These are phyloP conservation scores for Plasmodium knowlesi DNA, from an alignment of 169 alveolate species.

Conservation along the genomic window DNA sequence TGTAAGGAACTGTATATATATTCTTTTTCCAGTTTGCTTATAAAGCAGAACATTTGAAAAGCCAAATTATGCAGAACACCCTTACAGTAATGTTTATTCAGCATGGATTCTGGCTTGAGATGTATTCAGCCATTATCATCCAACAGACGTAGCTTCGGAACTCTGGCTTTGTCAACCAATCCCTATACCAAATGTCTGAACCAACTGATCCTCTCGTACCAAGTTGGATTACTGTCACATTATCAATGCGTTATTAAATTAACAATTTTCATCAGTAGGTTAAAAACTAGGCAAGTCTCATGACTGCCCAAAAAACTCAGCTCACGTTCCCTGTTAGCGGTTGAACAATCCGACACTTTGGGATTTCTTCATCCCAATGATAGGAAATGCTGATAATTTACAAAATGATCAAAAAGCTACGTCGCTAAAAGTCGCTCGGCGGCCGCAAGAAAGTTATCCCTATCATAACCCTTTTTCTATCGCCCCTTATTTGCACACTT, in stretches of 20 bases:
- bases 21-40: conserved; percentile 21
- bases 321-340: conserved; percentile 86
- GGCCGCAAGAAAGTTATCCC: conserved; percentile 14
- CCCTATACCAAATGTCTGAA: conserved; percentile 86
- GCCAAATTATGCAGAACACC: neutral
- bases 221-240: conserved; percentile 83
- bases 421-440: conserved; percentile 33
- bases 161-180: conserved; percentile 89
- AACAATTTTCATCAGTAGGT: conserved; percentile 10
- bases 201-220: conserved; percentile 93
- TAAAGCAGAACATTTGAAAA: conserved; percentile 17
- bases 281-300: neutral
- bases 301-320: conserved; percentile 62
- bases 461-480: conserved; percentile 2
- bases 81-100: conserved; percentile 39
- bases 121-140: conserved; percentile 92
- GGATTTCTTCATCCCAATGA: conserved; percentile 18
- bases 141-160: conserved; percentile 91
- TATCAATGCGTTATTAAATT: neutral
- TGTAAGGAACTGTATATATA: neutral
- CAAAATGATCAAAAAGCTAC: conserved; percentile 14
- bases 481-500: neutral
- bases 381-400: conserved; percentile 17
- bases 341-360: conserved; percentile 80
- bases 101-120: conserved; percentile 92